These are phyloP conservation scores for Microdochium bolleyi DNA, from an alignment of 2,329 filamentous ascomycete genomes.

Conservation along the genomic window DNA sequence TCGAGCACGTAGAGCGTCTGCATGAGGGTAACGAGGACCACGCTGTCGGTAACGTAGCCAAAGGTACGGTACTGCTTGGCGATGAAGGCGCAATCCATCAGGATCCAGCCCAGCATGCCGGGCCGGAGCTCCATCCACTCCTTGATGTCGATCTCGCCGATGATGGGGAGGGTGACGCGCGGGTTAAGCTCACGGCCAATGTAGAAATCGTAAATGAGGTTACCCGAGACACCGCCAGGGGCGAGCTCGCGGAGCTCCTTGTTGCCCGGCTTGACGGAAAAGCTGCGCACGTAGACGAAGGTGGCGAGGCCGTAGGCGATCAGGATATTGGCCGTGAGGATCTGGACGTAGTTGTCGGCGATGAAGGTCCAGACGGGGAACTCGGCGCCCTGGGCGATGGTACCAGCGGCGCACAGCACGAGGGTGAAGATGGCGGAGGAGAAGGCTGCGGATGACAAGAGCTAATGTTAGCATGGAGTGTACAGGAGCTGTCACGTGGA, in stretches of 20 bases:
- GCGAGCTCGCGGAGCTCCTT: slow-evolving; percentile 69
- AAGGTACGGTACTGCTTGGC: slow-evolving; percentile 83
- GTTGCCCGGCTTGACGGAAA: slow-evolving; percentile 71
- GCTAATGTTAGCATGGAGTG: slow-evolving; percentile 9
- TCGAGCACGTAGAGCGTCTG: slow-evolving; percentile 82
- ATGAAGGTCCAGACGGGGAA: slow-evolving; percentile 91
- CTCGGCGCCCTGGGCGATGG: slow-evolving; percentile 65
- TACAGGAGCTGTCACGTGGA: background rate
- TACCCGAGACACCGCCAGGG: slow-evolving; percentile 72
- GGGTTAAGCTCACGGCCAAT: slow-evolving; percentile 95
- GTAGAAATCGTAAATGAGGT: slow-evolving; percentile 90
- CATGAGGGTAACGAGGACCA: slow-evolving; percentile 67
- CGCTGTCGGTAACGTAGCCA: slow-evolving; percentile 78
- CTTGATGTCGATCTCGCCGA: slow-evolving; percentile 87
- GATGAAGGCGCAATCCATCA: slow-evolving; percentile 77
- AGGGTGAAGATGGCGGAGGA: slow-evolving; percentile 67
- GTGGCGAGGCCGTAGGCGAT: slow-evolving; percentile 66
- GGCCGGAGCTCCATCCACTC: slow-evolving; percentile 85
- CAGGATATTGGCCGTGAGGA: slow-evolving; percentile 75
- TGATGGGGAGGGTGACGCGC: slow-evolving; percentile 66
- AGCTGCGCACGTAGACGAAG: slow-evolving; percentile 77
- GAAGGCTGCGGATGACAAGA: slow-evolving; percentile 47
- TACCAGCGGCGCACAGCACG: slow-evolving; percentile 64
- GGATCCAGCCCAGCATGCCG: slow-evolving; percentile 80
- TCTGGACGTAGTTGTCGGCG: slow-evolving; percentile 79